Evolutionary conservation across 2,329 filamentous ascomycete species (phyloP), one percentile per base, ranked within the genome.

Genomic region (Nothophoma quercina): DNA sequence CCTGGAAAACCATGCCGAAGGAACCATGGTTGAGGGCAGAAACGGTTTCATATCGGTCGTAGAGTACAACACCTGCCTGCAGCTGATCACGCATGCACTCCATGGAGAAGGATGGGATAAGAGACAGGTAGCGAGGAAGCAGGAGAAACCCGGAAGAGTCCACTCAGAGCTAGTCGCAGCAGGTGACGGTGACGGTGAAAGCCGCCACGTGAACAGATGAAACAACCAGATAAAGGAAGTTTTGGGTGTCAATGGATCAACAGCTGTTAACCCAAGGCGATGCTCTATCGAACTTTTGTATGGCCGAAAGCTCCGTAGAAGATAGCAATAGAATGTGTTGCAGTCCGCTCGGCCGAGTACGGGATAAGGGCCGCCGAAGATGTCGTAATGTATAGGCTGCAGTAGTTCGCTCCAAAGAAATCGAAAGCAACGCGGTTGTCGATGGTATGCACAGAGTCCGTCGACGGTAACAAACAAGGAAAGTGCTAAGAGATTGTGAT

Each of bases 1-100:
- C 95, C 78, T 92, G 88, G 78, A 97, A 97, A 68, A 99, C 95
- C 91, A 98, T 96, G 72, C 95, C 95, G 72, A 98, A 99, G 49
- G 95, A 98, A 66, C 95, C 95, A 83, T 97, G 92, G 74, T 99
- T 99, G 79, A 99, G 89, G 51, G 95, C 93, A 64, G 93, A 90
- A 70, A 97, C 83, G 50, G 93, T 96, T 78, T 90, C 83, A 76
- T 95, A 99, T 64, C 95, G 93, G 75, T 91, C 92, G 73, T 90
- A 87, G 72, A 96, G 87, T 72, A 96, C 79, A 77, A 89, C 85
- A 76, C 89, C 91, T 76, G 86, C 82, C 71, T 86, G 81, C 78
- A 96, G 95, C 71, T 87, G 84, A 78, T 92, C 86, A 79, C 88
- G 87, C 82, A 96, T 85, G 82, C 91, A 96, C 79, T 92, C 90